phyloP scores from a whole-genome alignment of 2,329 filamentous ascomycete species.

The Calonectria leucothoes region DNA sequence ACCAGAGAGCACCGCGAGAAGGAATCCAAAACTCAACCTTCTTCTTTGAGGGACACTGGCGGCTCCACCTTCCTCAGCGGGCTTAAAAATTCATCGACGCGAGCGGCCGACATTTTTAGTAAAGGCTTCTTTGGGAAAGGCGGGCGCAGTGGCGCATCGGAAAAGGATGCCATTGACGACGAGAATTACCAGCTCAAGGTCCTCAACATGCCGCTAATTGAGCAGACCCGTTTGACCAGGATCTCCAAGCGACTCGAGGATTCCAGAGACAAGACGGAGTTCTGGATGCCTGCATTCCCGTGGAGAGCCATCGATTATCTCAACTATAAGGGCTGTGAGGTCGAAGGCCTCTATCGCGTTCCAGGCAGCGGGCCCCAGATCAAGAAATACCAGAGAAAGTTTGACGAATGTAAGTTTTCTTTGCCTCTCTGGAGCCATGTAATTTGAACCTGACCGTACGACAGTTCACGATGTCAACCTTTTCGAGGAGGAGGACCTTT shows the following conservation, averaged over 20 bases:
- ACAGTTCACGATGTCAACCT: conserved; percentile 89
- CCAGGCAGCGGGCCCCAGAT: conserved; percentile 91
- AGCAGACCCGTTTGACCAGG: conserved; percentile 90
- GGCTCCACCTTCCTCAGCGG: conserved; percentile 49
- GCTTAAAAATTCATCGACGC: conserved; percentile 40
- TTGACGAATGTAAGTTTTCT: conserved; percentile 77
- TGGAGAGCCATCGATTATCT: conserved; percentile 97
- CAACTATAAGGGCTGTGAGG: conserved; percentile 93
- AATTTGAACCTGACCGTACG: conserved; percentile 12
- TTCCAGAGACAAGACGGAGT: conserved; percentile 95
- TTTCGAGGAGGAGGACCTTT: conserved; percentile 86
- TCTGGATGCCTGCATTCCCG: conserved; percentile 97
- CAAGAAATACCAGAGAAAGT: conserved; percentile 92
- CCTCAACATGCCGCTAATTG: conserved; percentile 86
- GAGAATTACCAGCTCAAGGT: conserved; percentile 88
- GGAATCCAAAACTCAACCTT: conserved; percentile 62
- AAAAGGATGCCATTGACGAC: conserved; percentile 77
- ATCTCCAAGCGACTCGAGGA: conserved; percentile 91
- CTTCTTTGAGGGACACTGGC: conserved; percentile 69
- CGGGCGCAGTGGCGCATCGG: conserved; percentile 75
- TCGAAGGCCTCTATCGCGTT: conserved; percentile 92
- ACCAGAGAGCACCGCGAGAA: conserved; percentile 60
- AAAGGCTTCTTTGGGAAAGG: conserved; percentile 87
- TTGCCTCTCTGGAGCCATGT: background rate
- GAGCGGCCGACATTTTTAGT: conserved; percentile 77